Conservation (phyloP, 2,329 filamentous ascomycete genomes). For the Aureobasidium sp. region DNA sequence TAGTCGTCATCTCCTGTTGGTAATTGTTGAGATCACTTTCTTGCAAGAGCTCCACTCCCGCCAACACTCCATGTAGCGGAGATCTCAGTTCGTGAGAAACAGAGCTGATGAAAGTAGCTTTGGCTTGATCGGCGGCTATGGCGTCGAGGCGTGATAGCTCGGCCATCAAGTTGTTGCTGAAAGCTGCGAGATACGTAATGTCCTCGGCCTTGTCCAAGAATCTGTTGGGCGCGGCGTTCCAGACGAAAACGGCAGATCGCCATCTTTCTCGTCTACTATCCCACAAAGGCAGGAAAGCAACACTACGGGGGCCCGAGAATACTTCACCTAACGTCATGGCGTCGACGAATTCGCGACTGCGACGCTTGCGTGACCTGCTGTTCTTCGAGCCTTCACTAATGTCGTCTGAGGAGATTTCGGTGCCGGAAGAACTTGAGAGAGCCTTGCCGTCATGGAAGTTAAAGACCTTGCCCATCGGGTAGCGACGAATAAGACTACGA, state of each 20-base stretch:
- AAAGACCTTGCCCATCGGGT: constrained; percentile 24
- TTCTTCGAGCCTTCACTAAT: neutral
- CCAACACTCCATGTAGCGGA: constrained; percentile 43
- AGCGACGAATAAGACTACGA: constrained; percentile 20
- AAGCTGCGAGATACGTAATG: constrained; percentile 32
- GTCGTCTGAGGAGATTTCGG: neutral
- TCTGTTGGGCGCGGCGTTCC: constrained; percentile 34
- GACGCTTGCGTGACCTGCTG: neutral
- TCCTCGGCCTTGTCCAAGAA: constrained; percentile 31
- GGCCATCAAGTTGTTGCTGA: constrained; percentile 33
- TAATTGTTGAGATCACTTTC: constrained; percentile 36
- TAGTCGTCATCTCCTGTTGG: constrained; percentile 39
- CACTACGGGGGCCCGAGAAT: constrained; percentile 37
- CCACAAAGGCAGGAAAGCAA: constrained; percentile 48
- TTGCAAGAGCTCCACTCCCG: constrained; percentile 44
- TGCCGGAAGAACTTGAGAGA: constrained; percentile 20
- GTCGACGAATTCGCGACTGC: constrained; percentile 11
- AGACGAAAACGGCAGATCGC: constrained; percentile 27
- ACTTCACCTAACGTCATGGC: constrained; percentile 2
- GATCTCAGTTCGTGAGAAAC: constrained; percentile 46
- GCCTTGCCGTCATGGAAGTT: constrained; percentile 21
- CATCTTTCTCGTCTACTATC: constrained; percentile 26
- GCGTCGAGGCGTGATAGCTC: constrained; percentile 33
- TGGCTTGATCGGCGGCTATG: constrained; percentile 38
- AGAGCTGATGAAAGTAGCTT: constrained; percentile 45